Conservation (phyloP, 1,284 basidiomycete genomes). For the Boletus mariae region DNA sequence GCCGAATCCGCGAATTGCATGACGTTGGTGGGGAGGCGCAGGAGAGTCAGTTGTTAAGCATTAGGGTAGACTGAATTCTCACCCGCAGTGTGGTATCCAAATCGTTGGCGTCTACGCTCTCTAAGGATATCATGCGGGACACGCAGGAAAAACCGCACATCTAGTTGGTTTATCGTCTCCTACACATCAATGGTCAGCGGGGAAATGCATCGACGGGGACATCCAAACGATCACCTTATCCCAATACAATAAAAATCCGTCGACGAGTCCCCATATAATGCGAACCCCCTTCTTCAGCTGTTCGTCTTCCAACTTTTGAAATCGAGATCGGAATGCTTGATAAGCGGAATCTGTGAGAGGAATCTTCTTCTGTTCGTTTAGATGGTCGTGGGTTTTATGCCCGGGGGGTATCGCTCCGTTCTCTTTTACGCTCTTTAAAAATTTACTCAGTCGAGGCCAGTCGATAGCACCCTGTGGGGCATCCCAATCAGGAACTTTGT, state of each 20-base stretch:
- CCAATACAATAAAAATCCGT: constrained; percentile 95
- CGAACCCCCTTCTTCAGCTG: constrained; percentile 44
- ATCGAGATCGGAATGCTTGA: constrained; percentile 48
- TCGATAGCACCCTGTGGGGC: constrained; percentile 73
- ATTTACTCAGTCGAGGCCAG: constrained; percentile 66
- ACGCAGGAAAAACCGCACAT: constrained; percentile 81
- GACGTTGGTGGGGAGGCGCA: constrained; percentile 3
- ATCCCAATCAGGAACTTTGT: constrained; percentile 94
- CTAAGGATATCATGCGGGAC: constrained; percentile 75
- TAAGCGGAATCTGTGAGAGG: constrained; percentile 44
- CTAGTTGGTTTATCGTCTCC: constrained; percentile 72
- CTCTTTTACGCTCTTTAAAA: constrained; percentile 53
- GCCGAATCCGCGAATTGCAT: constrained; percentile 20
- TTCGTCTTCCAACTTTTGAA: constrained; percentile 42
- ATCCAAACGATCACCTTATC: constrained; percentile 50
- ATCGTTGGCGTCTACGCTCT: constrained; percentile 72
- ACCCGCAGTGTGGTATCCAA: constrained; percentile 91
- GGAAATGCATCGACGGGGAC: background rate
- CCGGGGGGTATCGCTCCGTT: constrained; percentile 61
- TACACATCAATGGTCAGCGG: constrained; percentile 29
- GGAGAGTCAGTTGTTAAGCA: constrained; percentile 13
- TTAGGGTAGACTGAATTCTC: constrained; percentile 27
- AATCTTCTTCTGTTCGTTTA: constrained; percentile 78
- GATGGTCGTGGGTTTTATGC: constrained; percentile 80
- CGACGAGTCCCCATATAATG: constrained; percentile 78